Evolutionary conservation across 2,329 filamentous ascomycete genomes (phyloP), one percentile per base, ranked within the genome.

Genomic region (Fusarium poae): DNA sequence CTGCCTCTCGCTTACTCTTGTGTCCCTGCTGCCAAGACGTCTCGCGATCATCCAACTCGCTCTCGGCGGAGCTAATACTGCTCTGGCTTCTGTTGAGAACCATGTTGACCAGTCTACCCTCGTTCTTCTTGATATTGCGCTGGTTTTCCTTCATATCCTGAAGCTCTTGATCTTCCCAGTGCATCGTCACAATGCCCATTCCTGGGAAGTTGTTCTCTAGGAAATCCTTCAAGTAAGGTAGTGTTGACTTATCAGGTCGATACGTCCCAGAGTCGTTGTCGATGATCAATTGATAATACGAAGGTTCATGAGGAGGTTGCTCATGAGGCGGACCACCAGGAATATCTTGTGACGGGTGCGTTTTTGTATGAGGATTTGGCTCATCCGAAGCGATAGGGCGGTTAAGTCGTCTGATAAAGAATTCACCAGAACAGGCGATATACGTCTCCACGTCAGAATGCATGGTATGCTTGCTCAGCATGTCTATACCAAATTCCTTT

Each of bases 261-360:
- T 98, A 98, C 0, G 95, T 98, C 13, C 95, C 95, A 56, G 90
- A 93, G 79, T 97, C 95, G 75, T 98, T 98, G 82, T 98, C 95
- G 75, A 98, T 97, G 68, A 96, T 84, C 11, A 98, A 86, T 77
- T 97, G 91, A 78, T 97, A 98, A 76, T 85, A 84, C 53, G 78
- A 76, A n/a, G 82, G 86, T 58, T 84, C 78, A 16, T 77, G 71
- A 0, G 83, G 85, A 5, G 84, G 84, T 0, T 79, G 66, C 0
- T 76, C 74, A 18, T 77, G 65, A 2, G 83, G 84, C 5, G 84
- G 84, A 0, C 82, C 86, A n/a, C 79, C 82, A 6, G 79, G 78
- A 3, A 85, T 48, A 4, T 84, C 73, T 0, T 82, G 76, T 0
- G 48, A 20, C 8, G 87, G 87, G 63, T 91, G 87, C 2, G 85